phyloP scores from a whole-genome alignment of 129 eudicot genomes.

The Apium graveolens region DNA sequence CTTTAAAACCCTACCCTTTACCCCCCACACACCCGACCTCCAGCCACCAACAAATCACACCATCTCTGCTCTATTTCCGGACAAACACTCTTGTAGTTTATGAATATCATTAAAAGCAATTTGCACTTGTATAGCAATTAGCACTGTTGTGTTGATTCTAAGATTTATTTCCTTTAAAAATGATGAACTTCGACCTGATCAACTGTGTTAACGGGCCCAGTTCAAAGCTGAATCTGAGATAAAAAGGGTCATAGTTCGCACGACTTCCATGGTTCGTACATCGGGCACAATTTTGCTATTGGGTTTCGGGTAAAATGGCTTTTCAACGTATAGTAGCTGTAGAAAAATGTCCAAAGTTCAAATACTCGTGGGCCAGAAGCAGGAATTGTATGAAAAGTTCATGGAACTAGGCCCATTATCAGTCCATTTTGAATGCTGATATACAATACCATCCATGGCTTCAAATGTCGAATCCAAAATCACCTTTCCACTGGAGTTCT shows the following conservation, averaged over 20 bases:
- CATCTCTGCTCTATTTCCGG: too few relatives aligned
- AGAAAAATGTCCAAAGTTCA: background rate
- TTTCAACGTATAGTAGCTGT: background rate
- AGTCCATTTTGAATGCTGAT: background rate
- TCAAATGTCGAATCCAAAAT: background rate
- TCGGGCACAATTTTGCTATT: background rate
- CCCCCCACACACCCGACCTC: too few relatives aligned
- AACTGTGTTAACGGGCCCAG: background rate
- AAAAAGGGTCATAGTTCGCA: background rate
- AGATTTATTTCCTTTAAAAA: background rate
- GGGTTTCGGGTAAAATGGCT: background rate
- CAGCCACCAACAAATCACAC: too few relatives aligned
- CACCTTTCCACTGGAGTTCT: too few relatives aligned
- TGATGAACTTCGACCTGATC: background rate
- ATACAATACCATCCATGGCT: background rate
- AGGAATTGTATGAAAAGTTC: too few relatives aligned
- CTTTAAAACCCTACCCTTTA: too few relatives aligned
- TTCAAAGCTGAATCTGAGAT: background rate
- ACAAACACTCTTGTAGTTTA: too few relatives aligned
- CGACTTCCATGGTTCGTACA: background rate
- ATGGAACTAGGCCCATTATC: background rate
- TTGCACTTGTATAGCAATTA: background rate
- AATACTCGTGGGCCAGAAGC: background rate
- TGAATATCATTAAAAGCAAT: background rate
- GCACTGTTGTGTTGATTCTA: background rate